phyloP scores from a whole-genome alignment of 2,329 filamentous ascomycete species.

The Eurotiales sp. region DNA sequence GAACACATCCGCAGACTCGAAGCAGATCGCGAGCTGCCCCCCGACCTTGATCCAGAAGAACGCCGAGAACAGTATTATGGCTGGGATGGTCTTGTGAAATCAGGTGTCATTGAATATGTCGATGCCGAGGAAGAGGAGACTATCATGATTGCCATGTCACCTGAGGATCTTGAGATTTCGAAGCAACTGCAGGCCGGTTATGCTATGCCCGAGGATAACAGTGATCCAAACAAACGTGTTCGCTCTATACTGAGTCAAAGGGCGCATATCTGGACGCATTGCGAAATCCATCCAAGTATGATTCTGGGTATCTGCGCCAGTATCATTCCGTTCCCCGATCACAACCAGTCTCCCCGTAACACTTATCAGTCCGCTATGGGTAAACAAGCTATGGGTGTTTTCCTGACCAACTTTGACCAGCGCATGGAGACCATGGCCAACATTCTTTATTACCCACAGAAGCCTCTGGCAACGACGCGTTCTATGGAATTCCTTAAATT shows the following conservation, averaged over 20 bases:
- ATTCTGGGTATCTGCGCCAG: constrained; percentile 96
- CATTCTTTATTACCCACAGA: constrained; percentile 97
- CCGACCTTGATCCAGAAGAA: constrained; percentile 58
- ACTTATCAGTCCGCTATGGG: constrained; percentile 99
- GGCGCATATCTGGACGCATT: constrained; percentile 93
- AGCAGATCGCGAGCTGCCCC: constrained; percentile 63
- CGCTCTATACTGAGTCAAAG: constrained; percentile 83
- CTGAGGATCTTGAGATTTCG: constrained; percentile 83
- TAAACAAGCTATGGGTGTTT: constrained; percentile 99
- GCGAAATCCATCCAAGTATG: constrained; percentile 99
- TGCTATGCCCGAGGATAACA: constrained; percentile 54
- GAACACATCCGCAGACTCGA: constrained; percentile 76
- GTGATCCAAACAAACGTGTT: constrained; percentile 78
- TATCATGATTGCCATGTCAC: constrained; percentile 98
- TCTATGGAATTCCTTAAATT: constrained; percentile 99
- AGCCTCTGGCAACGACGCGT: constrained; percentile 89
- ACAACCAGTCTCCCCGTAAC: constrained; percentile 96
- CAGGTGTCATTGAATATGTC: constrained; percentile 89
- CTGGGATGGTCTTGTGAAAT: constrained; percentile 80
- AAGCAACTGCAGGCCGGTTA: constrained; percentile 66
- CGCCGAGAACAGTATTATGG: constrained; percentile 64
- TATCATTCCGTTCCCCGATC: constrained; percentile 99
- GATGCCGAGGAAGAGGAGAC: constrained; percentile 98
- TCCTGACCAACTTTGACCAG: constrained; percentile 92
- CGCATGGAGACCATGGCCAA: constrained; percentile 99